Base-by-base conservation (phyloP, 2,329 filamentous ascomycete species). In the Pochonia chlamydosporia region DNA sequence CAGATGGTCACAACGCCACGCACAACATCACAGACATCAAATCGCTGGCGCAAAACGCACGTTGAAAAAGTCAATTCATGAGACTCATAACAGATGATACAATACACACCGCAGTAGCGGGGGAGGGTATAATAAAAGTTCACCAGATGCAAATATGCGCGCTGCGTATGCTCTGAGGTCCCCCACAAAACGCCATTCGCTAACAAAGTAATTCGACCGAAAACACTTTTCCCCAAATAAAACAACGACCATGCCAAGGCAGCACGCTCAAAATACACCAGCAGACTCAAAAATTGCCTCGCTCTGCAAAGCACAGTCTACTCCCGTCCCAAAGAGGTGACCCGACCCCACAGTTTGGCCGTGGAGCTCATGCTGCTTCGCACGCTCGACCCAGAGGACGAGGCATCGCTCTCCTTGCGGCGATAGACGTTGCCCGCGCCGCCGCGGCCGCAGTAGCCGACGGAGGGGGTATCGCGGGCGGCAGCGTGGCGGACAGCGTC, bases 381-480 rank as follows among this genome's bases (percentile, higher is more conserved):
- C n/a, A 66, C 62, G 50, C 63, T 69, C 55, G 65, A 63, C 53
- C 56, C 59, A 59, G 44, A 49, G 40, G 51, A 56, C 40, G 50
- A 50, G 40, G 64, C 63, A 49, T 59, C 63, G 58, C 63, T 66
- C 41, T 50, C 51, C 59, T 62, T 63, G 56, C 63, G 63, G 63
- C 85, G 81, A 66, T 87, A 87, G 52, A 80, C 74, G 52, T 69
- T 69, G 56, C 83, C 84, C 2, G 81, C 82, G 50, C 84, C 83
- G 54, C 84, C 84, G 47, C 83, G 81, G 56, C 84, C 83, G 13
- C 76, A 76, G 65, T 82, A 76, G 67, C 84, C 85, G 60, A 75
- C 72, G 48, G 69, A 59, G 47, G 69, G 66, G 35, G 55, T 56
- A 50, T 66, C 60, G 59, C 63, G 58, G 61, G 68, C 55, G 56